A percentile compares a stretch with the other conserved stretches of the same genome.
Evolutionary conservation across 2,329 filamentous ascomycete genomes (phyloP).

Genomic region (Tolypocladium ovalisporum): DNA sequence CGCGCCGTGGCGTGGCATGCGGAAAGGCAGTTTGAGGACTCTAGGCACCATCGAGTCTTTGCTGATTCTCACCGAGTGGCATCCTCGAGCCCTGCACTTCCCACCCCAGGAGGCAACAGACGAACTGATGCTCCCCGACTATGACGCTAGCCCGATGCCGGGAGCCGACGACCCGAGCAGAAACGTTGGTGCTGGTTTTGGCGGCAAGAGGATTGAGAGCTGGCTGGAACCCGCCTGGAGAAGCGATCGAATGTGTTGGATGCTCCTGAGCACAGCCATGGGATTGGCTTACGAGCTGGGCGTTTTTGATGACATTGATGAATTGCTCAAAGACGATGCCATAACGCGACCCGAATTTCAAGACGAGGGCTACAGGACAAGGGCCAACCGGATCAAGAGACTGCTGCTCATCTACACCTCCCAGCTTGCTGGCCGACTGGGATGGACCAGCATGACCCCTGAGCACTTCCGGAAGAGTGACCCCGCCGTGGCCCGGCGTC

Average conservation of each 20-base stretch:
- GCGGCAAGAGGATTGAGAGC: conserved; percentile 78
- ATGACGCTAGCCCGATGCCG: conserved; percentile 34
- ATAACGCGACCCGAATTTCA: conserved; percentile 57
- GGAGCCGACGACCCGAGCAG: conserved; percentile 23
- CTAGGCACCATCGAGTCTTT: conserved; percentile 90
- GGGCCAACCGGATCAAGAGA: conserved; percentile 72
- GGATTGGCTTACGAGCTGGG: conserved; percentile 87
- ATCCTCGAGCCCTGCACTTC: conserved; percentile 88
- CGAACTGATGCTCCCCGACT: conserved; percentile 54
- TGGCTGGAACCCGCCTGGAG: conserved; percentile 96
- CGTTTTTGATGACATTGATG: conserved; percentile 84
- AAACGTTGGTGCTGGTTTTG: conserved; percentile 44
- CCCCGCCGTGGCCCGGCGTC: conserved; percentile 40
- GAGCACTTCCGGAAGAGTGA: conserved; percentile 49
- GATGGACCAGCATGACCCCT: conserved; percentile 89
- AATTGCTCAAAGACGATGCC: conserved; percentile 47
- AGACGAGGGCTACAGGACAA: conserved; percentile 65
- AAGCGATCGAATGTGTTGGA: conserved; percentile 94
- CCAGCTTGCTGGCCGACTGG: conserved; percentile 84
- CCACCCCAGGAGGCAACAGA: conserved; percentile 68
- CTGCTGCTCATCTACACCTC: conserved; percentile 84
- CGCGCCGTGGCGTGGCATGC: conserved; percentile 57
- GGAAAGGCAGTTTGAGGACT: conserved; percentile 73
- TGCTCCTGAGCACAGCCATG: conserved; percentile 85
- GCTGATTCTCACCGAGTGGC: conserved; percentile 93